Percentiles rank a stretch among this genome's conserved stretches.
phyloP scores from a whole-genome alignment of 768 basidiomycete species.

The Rhodotorula babjevae region DNA sequence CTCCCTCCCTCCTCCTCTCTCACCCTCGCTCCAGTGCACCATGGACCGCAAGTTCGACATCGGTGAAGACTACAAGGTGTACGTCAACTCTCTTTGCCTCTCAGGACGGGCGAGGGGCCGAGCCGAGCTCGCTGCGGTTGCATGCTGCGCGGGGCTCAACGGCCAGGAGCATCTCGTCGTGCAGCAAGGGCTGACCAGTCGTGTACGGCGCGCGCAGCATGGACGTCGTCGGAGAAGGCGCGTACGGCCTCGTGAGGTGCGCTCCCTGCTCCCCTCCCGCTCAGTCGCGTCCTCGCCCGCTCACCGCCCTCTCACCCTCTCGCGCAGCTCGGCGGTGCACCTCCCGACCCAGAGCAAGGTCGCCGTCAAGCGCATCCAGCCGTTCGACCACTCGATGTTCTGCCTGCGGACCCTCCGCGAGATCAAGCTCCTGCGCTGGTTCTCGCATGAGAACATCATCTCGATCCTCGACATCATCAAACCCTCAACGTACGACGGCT shows the following conservation, averaged over 20 bases:
- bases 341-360: slow-evolving; percentile 81
- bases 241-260: slow-evolving; percentile 71
- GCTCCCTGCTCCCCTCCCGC: neutral
- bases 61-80: slow-evolving; percentile 46
- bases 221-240: slow-evolving; percentile 43
- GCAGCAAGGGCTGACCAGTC: neutral
- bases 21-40: neutral
- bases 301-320: neutral
- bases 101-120: neutral
- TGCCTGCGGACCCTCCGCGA: slow-evolving; percentile 81
- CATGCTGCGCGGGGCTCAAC: neutral
- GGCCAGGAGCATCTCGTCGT: too few relatives aligned
- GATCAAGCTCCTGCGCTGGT: slow-evolving; percentile 63
- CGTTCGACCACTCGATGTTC: slow-evolving; percentile 94
- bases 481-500: slow-evolving; percentile 69
- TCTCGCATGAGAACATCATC: slow-evolving; percentile 63
- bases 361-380: slow-evolving; percentile 93
- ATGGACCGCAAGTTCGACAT: slow-evolving; percentile 44
- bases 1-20: neutral
- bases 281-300: neutral
- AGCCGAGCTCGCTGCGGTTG: neutral
- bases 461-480: slow-evolving; percentile 84
- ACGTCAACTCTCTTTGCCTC: slow-evolving; percentile 18
- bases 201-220: slow-evolving; percentile 6
- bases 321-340: slow-evolving; percentile 68